Base-by-base conservation (phyloP, 495 filamentous ascomycete species). In the Lentithecium fluviatile region DNA sequence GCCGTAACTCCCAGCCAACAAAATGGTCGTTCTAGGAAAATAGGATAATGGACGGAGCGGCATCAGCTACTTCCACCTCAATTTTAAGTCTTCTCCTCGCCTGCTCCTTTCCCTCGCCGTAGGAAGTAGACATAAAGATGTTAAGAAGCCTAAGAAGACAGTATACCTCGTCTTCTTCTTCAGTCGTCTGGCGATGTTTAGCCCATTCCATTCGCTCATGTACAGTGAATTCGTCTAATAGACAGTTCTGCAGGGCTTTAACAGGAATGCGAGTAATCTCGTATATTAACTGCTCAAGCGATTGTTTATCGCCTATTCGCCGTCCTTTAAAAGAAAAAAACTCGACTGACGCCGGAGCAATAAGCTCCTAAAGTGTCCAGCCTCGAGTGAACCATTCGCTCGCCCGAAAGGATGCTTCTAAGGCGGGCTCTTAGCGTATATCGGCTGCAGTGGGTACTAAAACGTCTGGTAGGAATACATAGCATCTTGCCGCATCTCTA, bases 391-490 rank as follows among this genome's bases (percentile, higher is more conserved):
- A n/a, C n/a, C n/a, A n/a, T n/a, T n/a, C n/a, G n/a, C n/a, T n/a
- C n/a, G n/a, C n/a, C n/a, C n/a, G n/a, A n/a, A n/a, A n/a, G n/a
- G n/a, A n/a, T 50, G 25, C 13, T 20, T 43, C 52, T 20, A 7
- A 45, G 32, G 45, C 45, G 23, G 13, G 2, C 21, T 49, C 2
- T 51, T n/a, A n/a, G n/a, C n/a, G n/a, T n/a, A n/a, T n/a, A n/a
- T 19, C 13, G 6, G 26, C 13, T 8, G 20, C n/a, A 36, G 45
- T 20, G 17, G 24, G 20, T n/a, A n/a, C 29, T 1, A 36, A 60
- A 42, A 60, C 56, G 26, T 60, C 56, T 34, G 56, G 43, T 32
- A 60, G 36, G 24, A 40, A 60, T 24, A 60, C 56, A 23, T 60
- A 60, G 47, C 56, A 60, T 60, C 21, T 38, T n/a, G 19, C 19